Evolutionary conservation across 768 basidiomycete genomes (phyloP).

Genomic region (Termitomyces sp.): DNA sequence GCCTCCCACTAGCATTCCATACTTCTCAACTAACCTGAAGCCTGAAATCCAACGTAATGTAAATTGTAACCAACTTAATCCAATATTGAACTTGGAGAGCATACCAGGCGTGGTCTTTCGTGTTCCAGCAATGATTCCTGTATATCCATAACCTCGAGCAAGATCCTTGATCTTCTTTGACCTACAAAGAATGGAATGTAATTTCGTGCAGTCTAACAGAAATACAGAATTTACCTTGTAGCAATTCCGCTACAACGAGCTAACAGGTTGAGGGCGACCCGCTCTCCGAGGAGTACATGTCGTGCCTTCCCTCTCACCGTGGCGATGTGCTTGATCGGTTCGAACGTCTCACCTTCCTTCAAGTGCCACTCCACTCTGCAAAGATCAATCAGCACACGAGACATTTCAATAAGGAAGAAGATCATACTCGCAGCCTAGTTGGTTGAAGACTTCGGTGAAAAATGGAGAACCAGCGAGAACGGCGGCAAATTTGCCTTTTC

Average conservation of each 20-base stretch:
- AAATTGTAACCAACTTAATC: not conserved
- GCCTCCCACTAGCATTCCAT: constrained; percentile 97
- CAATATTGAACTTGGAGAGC: not conserved
- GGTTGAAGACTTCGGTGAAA: constrained; percentile 87
- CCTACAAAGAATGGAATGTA: constrained; percentile 32
- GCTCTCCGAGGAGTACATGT: constrained; percentile 84
- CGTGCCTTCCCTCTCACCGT: constrained; percentile 89
- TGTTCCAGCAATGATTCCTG: constrained; percentile 89
- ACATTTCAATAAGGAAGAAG: not conserved
- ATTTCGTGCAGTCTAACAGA: not conserved
- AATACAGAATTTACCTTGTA: constrained; percentile 59
- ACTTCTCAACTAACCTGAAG: constrained; percentile 96
- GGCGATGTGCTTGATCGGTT: constrained; percentile 81
- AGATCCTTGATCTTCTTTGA: constrained; percentile 79
- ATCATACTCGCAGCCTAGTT: constrained; percentile 86
- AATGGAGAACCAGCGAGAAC: constrained; percentile 95
- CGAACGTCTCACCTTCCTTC: constrained; percentile 75
- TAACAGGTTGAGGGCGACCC: constrained; percentile 88
- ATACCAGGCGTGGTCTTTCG: constrained; percentile 93
- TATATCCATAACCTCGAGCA: constrained; percentile 72
- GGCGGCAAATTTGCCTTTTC: constrained; percentile 74
- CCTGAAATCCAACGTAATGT: constrained; percentile 32
- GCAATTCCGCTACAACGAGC: constrained; percentile 97
- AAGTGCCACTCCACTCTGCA: constrained; percentile 91
- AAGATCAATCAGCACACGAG: not conserved